Percentiles rank a stretch among this genome's conserved stretches.
phyloP scores from a whole-genome alignment of 768 basidiomycete species.

The Serendipita vermifera region DNA sequence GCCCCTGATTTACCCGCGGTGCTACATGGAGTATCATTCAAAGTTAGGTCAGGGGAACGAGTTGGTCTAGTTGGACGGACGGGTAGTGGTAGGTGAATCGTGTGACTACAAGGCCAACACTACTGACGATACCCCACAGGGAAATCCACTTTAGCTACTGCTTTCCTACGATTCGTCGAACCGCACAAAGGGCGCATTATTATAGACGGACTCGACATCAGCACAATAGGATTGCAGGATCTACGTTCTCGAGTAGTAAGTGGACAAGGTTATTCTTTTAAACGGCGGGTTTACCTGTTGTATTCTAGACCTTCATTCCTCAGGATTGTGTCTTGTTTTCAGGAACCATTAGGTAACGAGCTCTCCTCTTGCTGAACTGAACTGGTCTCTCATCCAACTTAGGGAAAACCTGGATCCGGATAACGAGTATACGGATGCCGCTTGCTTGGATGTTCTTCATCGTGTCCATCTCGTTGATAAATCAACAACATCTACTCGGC shows the following conservation, averaged over 20 bases:
- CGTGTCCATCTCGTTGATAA: conserved; percentile 66
- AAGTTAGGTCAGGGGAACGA: conserved; percentile 55
- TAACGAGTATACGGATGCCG: conserved; percentile 59
- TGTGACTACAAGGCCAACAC: background rate
- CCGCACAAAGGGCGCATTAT: conserved; percentile 61
- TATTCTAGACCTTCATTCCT: conserved; percentile 29
- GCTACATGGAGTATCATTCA: conserved; percentile 61
- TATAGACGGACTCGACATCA: conserved; percentile 85
- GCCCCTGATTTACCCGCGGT: conserved; percentile 74
- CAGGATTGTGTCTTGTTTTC: conserved; percentile 47
- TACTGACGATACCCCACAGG: conserved; percentile 6
- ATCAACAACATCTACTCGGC: conserved; percentile 37
- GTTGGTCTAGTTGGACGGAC: conserved; percentile 74
- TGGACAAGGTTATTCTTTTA: conserved; percentile 3
- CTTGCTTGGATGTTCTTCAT: conserved; percentile 65
- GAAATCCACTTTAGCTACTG: conserved; percentile 34
- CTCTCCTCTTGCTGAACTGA: background rate
- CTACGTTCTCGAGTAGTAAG: conserved; percentile 39
- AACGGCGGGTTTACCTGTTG: too few relatives aligned
- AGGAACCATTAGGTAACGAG: conserved; percentile 54
- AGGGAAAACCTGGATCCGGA: conserved; percentile 30
- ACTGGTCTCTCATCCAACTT: conserved; percentile 34
- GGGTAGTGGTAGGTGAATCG: conserved; percentile 23
- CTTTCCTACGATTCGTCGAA: conserved; percentile 24
- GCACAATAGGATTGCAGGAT: conserved; percentile 72